Evolutionary conservation across 2,329 filamentous ascomycete genomes (phyloP).

Genomic region (Aspergillus vadensis): DNA sequence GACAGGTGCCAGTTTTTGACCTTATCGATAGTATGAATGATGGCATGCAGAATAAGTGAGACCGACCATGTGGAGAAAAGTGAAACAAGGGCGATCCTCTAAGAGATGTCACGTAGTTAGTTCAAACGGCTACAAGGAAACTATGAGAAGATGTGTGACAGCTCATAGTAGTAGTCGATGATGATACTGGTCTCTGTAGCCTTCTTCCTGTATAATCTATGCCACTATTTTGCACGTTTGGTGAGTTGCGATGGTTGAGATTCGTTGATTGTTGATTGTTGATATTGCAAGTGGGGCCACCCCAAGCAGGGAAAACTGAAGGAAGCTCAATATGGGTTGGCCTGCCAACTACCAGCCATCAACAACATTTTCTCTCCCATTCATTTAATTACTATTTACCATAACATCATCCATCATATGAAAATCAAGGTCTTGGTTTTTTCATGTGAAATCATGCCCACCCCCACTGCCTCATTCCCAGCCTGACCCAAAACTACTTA

Average conservation of each 20-base stretch:
- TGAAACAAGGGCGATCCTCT: slow-evolving; percentile 1
- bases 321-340: not conserved
- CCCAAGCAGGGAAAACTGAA: not conserved
- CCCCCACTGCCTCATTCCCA: too few species aligned
- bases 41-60: not conserved
- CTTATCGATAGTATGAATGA: not conserved
- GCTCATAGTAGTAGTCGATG: not conserved
- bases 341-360: not conserved
- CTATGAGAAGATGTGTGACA: not conserved
- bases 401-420: too few species aligned
- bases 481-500: too few species aligned
- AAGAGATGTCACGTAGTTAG: not conserved
- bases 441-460: not conserved
- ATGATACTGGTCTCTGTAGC: too few species aligned
- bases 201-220: not conserved
- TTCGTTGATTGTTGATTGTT: too few species aligned
- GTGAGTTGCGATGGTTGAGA: too few species aligned
- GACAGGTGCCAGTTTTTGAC: too few species aligned
- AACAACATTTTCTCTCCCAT: too few species aligned
- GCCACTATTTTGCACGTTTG: not conserved
- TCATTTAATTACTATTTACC: too few species aligned
- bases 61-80: slow-evolving; percentile 1
- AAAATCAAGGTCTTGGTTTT: not conserved
- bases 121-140: not conserved
- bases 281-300: not conserved